Evolutionary conservation across 768 basidiomycete genomes (phyloP).

Genomic region (Baorangia bicolor): DNA sequence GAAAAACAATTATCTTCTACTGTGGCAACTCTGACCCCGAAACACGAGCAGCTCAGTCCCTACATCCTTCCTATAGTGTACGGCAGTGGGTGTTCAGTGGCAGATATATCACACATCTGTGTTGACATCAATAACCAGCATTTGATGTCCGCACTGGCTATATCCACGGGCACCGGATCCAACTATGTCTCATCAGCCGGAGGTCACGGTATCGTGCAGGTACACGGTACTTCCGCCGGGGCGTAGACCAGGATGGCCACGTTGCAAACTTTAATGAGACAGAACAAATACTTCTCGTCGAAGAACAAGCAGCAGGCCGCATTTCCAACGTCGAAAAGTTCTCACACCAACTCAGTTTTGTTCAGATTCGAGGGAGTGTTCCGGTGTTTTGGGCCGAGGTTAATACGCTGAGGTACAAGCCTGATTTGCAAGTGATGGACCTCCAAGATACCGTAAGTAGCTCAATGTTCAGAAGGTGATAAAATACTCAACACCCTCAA

Average conservation of each 20-base stretch:
- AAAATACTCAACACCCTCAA: constrained; percentile 4
- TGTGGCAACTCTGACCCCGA: constrained; percentile 6
- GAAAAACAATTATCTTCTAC: constrained; percentile 21
- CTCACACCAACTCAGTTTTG: constrained; percentile 73
- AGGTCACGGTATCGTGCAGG: constrained; percentile 94
- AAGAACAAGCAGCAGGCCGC: constrained; percentile 47
- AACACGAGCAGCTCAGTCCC: constrained; percentile 61
- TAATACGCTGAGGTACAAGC: constrained; percentile 93
- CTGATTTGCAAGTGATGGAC: constrained; percentile 96
- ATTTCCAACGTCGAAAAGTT: constrained; percentile 45
- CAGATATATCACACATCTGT: not conserved
- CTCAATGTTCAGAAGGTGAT: not conserved
- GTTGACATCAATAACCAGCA: constrained; percentile 46
- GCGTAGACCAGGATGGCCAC: constrained; percentile 85
- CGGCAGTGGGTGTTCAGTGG: constrained; percentile 69
- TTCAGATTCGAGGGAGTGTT: constrained; percentile 91
- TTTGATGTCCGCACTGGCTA: constrained; percentile 79
- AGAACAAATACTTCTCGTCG: constrained; percentile 87
- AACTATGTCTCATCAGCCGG: constrained; percentile 87
- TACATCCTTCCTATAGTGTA: constrained; percentile 94
- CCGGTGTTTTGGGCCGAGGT: constrained; percentile 97
- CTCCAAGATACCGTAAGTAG: constrained; percentile 73
- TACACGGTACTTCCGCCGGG: constrained; percentile 95
- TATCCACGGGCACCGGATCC: constrained; percentile 76
- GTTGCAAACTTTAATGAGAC: constrained; percentile 99